Evolutionary conservation across 495 filamentous ascomycete genomes (phyloP), one percentile per base, ranked within the genome.

Genomic region (Xylaria grammica): DNA sequence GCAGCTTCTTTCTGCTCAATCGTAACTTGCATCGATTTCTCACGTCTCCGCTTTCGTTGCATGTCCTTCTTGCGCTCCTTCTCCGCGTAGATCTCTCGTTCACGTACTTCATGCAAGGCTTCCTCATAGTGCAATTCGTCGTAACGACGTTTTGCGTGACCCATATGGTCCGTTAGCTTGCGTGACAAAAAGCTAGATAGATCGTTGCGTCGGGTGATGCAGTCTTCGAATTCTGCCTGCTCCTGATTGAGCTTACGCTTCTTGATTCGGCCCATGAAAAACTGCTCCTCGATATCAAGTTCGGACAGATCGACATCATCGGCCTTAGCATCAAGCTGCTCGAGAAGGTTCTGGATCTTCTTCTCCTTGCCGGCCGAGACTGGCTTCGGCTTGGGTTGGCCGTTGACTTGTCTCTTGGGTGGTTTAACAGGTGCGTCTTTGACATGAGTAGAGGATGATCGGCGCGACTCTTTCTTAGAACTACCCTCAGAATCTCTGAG

Each of bases 31-130:
- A 97, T 90, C 11, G 95, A 96, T 78, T 97, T 97, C 74, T 99
- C 95, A 20, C 95, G 87, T n/a, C 95, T 89, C 26, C 95, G 88
- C 79, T 97, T 98, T 26, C 96, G 90, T 72, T 99, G 95, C 91
- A 97, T 97, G 66, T 98, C 95, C 80, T 99, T 99, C 84, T 99
- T 99, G 29, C 96, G 92, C 77, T 98, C 96, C 75, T 98, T 99
- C 74, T 99, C 95, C 52, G 95, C 93, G 60, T 90, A 90, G 8
- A 97, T 82, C 73, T 97, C 95, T 65, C 91, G 91, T 59, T 90
- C 88, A 63, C 95, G 91, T 1, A 99, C 94, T 68, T 96, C 89
- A 48, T 90, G 85, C 56, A 93, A 81, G 19, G 94, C 95, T 15
- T 87, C 88, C 4, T 86, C 82, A 69, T 79, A 82, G 65, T 84